phyloP scores from a whole-genome alignment of 306 rosid genomes.

The Ochetophila trinervis region DNA sequence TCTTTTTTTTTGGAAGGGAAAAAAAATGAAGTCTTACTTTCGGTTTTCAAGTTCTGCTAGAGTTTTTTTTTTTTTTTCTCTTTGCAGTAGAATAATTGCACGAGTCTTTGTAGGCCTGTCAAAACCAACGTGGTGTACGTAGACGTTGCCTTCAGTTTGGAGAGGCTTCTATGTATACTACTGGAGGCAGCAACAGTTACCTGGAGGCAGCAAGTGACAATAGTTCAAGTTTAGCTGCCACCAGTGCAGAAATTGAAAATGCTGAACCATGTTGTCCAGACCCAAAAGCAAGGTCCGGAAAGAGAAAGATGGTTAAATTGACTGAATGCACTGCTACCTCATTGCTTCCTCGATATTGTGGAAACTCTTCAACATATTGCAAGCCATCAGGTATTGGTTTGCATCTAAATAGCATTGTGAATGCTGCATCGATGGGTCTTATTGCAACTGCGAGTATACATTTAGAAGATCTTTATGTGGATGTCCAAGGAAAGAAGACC shows the following conservation, averaged over 20 bases:
- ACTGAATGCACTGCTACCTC: constrained; percentile 25
- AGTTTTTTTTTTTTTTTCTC: not conserved
- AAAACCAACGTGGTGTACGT: constrained; percentile 38
- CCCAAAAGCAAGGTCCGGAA: constrained; percentile 22
- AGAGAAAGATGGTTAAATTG: constrained; percentile 22
- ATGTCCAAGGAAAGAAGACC: constrained; percentile 31
- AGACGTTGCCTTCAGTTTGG: constrained; percentile 62
- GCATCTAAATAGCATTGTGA: constrained; percentile 64
- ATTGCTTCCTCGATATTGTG: constrained; percentile 28
- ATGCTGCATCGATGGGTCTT: constrained; percentile 38
- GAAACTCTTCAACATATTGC: constrained; percentile 31
- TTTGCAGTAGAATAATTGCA: constrained; percentile 13
- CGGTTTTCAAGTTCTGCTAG: not conserved
- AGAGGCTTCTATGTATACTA: constrained; percentile 34
- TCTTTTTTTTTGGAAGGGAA: not conserved
- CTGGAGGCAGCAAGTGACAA: constrained; percentile 17
- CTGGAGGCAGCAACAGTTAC: constrained; percentile 18
- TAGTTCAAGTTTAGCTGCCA: constrained; percentile 19
- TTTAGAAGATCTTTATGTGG: constrained; percentile 27
- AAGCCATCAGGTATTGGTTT: constrained; percentile 56
- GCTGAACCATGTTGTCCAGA: constrained; percentile 25
- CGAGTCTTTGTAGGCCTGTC: constrained; percentile 35
- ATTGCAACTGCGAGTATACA: constrained; percentile 31
- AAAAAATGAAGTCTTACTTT: constrained; percentile 10
- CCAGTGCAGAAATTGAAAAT: constrained; percentile 11